Evolutionary conservation across 192 early-diverging fungal genomes (phyloP).

Genomic region (Coemansia sp.): DNA sequence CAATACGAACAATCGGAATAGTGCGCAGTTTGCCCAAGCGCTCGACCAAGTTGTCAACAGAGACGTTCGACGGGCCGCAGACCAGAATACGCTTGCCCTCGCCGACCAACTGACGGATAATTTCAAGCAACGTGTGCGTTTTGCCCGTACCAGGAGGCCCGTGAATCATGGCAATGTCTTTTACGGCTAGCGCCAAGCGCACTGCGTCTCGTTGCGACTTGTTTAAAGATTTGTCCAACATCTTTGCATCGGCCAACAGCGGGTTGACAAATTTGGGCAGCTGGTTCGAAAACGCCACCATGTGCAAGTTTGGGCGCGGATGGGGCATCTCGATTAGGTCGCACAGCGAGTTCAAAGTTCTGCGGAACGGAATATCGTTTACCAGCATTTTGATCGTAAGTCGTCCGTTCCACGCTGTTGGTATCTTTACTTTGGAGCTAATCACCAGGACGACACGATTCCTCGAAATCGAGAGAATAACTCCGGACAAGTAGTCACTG

Average conservation of each 20-base stretch:
- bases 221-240: conserved; percentile 57
- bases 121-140: conserved; percentile 87
- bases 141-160: conserved; percentile 91
- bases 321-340: not conserved
- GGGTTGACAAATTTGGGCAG: conserved; percentile 1
- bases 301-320: not conserved
- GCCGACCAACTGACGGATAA: conserved; percentile 73
- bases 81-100: conserved; percentile 72
- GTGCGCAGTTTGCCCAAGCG: conserved; percentile 63
- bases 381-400: conserved; percentile 7
- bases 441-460: not conserved
- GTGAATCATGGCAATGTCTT: conserved; percentile 76
- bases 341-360: not conserved
- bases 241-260: not conserved
- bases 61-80: conserved; percentile 88
- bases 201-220: conserved; percentile 72
- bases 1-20: conserved; percentile 74
- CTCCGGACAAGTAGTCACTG: not conserved
- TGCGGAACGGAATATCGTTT: not conserved
- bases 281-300: not conserved
- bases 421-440: not conserved
- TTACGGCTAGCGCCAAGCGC: conserved; percentile 59
- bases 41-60: conserved; percentile 88
- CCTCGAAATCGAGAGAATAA: not conserved
- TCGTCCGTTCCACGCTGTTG: not conserved